Base-by-base conservation (phyloP, 306 rosid genomes). In the Crotalaria pallida region DNA sequence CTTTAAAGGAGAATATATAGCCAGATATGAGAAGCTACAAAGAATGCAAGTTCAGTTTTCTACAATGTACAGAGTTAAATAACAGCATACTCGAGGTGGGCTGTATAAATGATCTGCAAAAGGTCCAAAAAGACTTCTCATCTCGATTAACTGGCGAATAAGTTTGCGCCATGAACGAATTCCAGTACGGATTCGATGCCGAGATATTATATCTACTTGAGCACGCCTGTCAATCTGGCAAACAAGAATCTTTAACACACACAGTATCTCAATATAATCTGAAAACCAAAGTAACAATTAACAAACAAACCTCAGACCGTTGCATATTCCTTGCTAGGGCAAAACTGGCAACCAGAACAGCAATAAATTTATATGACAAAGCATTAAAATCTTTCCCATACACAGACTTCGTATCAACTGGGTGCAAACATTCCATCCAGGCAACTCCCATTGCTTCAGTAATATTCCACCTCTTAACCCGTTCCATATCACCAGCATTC, bases 371-470 rank as follows among this genome's bases (percentile, higher is more conserved):
- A 81, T 91, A 94, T 6, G 99, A 91, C 47, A 83, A 64, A 29
- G 92, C 99, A 82, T 91, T 94, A 70, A 94, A 88, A 86, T 91
- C 99, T 84, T 94, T 94, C 71, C 86, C 99, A 44, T 91, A 91
- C 41, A 94, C 95, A 2, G 97, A 91, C 84, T 84, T 88, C 31
- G 99, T 94, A 85, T 87, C 96, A 79, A 94, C 87, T 81, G 97
- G 96, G 74, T 89, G 96, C 81, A 94, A 72, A 83, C 99, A 94
- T 82, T 94, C 99, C 84, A 85, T 88, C 99, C 99, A 94, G 33
- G 99, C 99, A 83, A 91, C 96, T 80, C 83, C 99, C 99, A 88
- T 94, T 62, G 99, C 97, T 89, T 94, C 99, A 71, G 89, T 78
- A 66, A 85, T 45, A 82, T 62, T 94, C 99, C 99, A 94, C 79